Conservation (phyloP, 2,329 filamentous ascomycete genomes). For the Pseudogymnoascus sp. region DNA sequence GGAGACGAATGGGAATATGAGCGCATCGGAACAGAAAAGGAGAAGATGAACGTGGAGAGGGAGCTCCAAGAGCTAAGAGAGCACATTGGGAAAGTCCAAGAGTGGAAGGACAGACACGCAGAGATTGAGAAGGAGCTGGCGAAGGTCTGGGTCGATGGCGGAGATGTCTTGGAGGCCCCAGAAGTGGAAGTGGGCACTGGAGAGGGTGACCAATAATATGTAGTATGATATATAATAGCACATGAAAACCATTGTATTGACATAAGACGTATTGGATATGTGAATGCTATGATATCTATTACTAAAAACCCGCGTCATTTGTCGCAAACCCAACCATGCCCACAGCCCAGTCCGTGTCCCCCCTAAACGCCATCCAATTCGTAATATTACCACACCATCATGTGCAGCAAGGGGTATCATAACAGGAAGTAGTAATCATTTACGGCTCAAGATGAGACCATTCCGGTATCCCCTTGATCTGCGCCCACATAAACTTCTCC, state of each 20-base stretch:
- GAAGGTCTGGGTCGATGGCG: slow-evolving; percentile 28
- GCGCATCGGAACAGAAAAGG: slow-evolving; percentile 83
- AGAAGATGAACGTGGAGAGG: slow-evolving; percentile 88
- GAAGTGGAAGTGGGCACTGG: neutral
- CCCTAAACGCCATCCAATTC: neutral
- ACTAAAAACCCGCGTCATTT: neutral
- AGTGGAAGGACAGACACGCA: slow-evolving; percentile 69
- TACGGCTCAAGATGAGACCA: slow-evolving; percentile 54
- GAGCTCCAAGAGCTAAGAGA: slow-evolving; percentile 81
- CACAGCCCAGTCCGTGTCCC: neutral
- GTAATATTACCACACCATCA: slow-evolving; percentile 2
- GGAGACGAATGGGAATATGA: slow-evolving; percentile 91
- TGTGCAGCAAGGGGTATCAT: slow-evolving; percentile 4
- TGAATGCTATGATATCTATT: neutral
- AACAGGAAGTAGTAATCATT: neutral
- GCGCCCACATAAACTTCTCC: slow-evolving; percentile 90
- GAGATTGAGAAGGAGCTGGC: slow-evolving; percentile 78
- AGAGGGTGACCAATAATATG: neutral
- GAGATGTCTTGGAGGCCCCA: slow-evolving; percentile 9
- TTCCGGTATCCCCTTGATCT: slow-evolving; percentile 85
- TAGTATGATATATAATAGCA: slow-evolving; percentile 6
- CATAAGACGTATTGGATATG: neutral
- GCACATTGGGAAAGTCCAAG: slow-evolving; percentile 70
- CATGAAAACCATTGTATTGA: slow-evolving; percentile 2
- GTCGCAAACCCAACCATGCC: neutral